phyloP scores from a whole-genome alignment of 106 monocot species.

The Acorus gramineus region DNA sequence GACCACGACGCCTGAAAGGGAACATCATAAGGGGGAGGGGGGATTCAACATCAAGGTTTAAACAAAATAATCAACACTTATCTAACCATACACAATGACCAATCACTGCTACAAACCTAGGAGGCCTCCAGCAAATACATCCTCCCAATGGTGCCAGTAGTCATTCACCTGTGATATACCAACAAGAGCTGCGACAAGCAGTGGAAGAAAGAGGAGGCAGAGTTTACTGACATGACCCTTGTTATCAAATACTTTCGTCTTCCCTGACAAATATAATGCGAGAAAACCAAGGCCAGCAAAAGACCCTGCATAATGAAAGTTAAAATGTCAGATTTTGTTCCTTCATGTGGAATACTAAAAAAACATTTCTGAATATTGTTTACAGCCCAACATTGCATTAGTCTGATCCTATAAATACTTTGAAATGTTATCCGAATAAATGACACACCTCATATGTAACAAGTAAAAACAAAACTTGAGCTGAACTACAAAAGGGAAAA shows the following conservation, averaged over 20 bases:
- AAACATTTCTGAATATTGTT: no score
- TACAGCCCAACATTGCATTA: no score
- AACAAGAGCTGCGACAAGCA: conserved; percentile 15
- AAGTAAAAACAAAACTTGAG: no score
- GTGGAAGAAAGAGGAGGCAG: conserved; percentile 14
- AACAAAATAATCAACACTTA: background rate
- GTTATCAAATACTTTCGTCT: conserved; percentile 16
- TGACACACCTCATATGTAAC: no score
- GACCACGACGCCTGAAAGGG: conserved; percentile 7
- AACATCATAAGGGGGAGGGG: background rate
- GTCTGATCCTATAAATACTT: no score
- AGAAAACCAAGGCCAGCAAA: conserved; percentile 27
- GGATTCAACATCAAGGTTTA: background rate
- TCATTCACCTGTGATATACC: conserved; percentile 18
- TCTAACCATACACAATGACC: background rate
- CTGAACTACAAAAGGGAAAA: no score
- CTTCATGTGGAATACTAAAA: background rate
- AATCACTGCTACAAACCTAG: conserved; percentile 13
- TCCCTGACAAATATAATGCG: conserved; percentile 16
- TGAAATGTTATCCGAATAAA: no score
- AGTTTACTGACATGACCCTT: conserved; percentile 17
- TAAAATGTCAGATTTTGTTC: background rate
- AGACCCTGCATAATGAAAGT: conserved; percentile 8
- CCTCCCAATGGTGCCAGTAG: conserved; percentile 30
- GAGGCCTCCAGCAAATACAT: conserved; percentile 23